phyloP scores from a whole-genome alignment of 495 filamentous ascomycete genomes.

The Trichoderma asperelloides region DNA sequence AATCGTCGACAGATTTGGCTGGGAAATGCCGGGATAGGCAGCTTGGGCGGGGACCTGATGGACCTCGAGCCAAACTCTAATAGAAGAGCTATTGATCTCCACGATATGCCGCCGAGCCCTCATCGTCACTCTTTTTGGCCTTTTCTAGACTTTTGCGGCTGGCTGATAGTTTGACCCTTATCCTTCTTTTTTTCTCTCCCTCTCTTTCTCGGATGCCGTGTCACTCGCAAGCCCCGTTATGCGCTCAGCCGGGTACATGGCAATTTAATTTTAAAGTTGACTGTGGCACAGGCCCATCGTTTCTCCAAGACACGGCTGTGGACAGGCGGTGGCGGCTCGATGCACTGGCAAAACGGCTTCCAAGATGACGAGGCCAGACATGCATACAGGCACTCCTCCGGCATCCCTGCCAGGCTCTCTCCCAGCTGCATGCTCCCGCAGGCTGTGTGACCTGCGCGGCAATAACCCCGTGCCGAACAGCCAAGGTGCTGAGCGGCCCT shows the following conservation, averaged over 20 bases:
- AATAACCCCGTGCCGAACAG: not conserved
- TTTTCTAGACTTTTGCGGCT: not conserved
- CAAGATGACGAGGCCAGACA: not conserved
- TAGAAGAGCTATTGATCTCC: not conserved
- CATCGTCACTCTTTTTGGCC: not conserved
- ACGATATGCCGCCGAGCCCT: not conserved
- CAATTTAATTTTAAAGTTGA: not conserved
- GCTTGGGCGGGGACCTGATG: not conserved
- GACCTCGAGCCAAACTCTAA: constrained; percentile 1
- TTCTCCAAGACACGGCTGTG: not conserved
- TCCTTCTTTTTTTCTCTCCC: not conserved
- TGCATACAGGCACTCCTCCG: not conserved
- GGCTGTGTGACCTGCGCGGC: not conserved
- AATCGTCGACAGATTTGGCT: not conserved
- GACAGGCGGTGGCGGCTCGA: not conserved
- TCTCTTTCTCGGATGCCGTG: not conserved
- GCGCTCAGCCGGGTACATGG: not conserved
- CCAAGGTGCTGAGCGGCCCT: too few relatives aligned
- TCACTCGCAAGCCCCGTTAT: not conserved
- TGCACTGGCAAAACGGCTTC: not conserved
- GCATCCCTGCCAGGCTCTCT: too few relatives aligned
- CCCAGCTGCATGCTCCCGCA: not conserved
- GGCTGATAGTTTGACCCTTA: not conserved
- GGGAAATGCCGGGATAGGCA: not conserved
- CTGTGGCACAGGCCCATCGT: not conserved